Evolutionary conservation across 1,284 basidiomycete species (phyloP), one percentile per base, ranked within the genome.

Genomic region (Trametes polyzona): DNA sequence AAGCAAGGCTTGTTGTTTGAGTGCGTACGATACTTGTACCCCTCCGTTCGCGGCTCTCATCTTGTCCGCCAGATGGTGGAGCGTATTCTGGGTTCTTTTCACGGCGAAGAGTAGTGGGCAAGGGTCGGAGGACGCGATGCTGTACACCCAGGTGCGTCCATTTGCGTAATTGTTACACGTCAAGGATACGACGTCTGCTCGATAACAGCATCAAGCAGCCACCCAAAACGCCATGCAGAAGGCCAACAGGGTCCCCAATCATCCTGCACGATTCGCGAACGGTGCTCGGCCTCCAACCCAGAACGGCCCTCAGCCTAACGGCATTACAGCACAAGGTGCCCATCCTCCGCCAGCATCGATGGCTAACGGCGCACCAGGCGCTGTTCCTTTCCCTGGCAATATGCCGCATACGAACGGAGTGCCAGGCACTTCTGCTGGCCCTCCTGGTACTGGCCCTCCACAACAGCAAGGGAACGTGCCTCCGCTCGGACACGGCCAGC

Each of bases 11-110:
- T 92, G 57, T 76, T 92, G 35, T 92, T 90, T 73, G 90, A 92
- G 89, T 91, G 66, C 58, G 88, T 83, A 9, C 19, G 3, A 8
- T 30, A 4, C 16, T 16, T 36, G 39, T 47, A 43, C 10, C 41
- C 16, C n/a, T 12, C 10, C 37, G 19, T 44, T 4, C 17, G 12
- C 30, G 21, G 21, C n/a, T 27, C 58, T 59, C 39, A 35, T 30
- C 27, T 35, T 36, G 11, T 24, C 16, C 5, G 1, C 29, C 65
- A 92, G 90, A 70, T 92, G 90, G 90, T 92, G 90, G 90, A 88
- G 84, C 65, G 90, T 93, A 21, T 92, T 92, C 65, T 92, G 90
- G 90, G 85, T 90, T 0, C 74, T 92, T 9, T 92, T 92, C 68
- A 82, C 84, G 11, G 88, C 89, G 43, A 92, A 91, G 73, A 87